These are phyloP conservation scores for Yamadazyma blattariae DNA, from an alignment of 1,139 yeast genomes.

Conservation along the genomic window DNA sequence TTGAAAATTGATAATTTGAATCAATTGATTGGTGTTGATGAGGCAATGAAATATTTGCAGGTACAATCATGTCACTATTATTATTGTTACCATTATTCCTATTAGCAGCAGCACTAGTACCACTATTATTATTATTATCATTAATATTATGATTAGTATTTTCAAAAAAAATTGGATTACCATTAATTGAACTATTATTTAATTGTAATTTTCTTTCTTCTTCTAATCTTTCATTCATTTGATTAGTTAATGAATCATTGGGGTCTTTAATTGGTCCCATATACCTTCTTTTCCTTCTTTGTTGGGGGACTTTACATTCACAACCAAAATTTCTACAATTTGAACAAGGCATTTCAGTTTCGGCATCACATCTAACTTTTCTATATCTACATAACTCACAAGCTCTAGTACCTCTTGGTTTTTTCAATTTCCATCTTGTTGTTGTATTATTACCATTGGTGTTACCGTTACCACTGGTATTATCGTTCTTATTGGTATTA, in stretches of 20 bases:
- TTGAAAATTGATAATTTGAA: too few relatives aligned
- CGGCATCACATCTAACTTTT: slow-evolving; percentile 57
- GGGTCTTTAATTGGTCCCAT: slow-evolving; percentile 2
- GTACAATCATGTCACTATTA: too few relatives aligned
- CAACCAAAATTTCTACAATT: slow-evolving; percentile 23
- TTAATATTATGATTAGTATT: too few relatives aligned
- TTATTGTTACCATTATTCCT: too few relatives aligned
- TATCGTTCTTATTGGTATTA: too few relatives aligned
- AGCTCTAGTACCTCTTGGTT: slow-evolving; percentile 36
- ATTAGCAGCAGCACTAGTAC: too few relatives aligned
- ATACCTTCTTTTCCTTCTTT: slow-evolving; percentile 1
- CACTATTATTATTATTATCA: too few relatives aligned
- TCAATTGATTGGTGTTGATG: too few relatives aligned
- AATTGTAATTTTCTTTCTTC: not conserved
- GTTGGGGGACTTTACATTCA: slow-evolving; percentile 15
- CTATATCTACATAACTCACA: slow-evolving; percentile 52
- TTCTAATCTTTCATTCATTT: slow-evolving; percentile 4
- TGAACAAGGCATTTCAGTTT: slow-evolving; percentile 21
- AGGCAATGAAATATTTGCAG: too few relatives aligned
- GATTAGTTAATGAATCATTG: slow-evolving; percentile 7
- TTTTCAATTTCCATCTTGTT: slow-evolving; percentile 7
- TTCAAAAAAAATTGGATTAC: not conserved
- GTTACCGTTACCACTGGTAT: too few relatives aligned
- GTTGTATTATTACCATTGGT: not conserved
- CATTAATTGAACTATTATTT: too few relatives aligned